phyloP scores from a whole-genome alignment of 2,329 filamentous ascomycete species.

The Orbilia brochopaga region DNA sequence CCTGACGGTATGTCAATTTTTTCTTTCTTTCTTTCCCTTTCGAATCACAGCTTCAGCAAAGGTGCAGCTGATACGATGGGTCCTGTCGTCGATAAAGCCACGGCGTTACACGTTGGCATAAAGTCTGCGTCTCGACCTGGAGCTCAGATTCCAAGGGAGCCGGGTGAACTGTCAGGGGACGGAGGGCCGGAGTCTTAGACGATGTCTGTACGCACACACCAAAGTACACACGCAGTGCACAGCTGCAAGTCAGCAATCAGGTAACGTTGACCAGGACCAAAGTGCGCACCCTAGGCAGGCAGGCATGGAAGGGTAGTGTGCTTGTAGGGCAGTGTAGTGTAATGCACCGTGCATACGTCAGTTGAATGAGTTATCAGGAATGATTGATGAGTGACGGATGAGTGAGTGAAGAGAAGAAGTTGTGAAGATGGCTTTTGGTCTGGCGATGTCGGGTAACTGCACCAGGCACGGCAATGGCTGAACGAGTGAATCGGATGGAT shows the following conservation, averaged over 20 bases:
- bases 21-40: too few relatives aligned
- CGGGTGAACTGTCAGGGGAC: conserved; percentile 29
- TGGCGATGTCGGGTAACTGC: too few relatives aligned
- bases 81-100: conserved; percentile 28
- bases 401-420: neutral
- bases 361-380: too few relatives aligned
- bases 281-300: neutral
- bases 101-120: conserved; percentile 35
- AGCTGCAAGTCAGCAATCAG: too few relatives aligned
- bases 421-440: neutral
- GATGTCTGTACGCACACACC: neutral
- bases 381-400: too few relatives aligned
- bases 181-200: neutral
- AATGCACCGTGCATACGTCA: neutral
- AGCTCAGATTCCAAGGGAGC: conserved; percentile 42
- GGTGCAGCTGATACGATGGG: conserved; percentile 38
- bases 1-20: conserved; percentile 10
- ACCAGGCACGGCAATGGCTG: too few relatives aligned
- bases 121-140: conserved; percentile 45
- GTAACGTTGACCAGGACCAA: neutral
- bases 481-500: too few relatives aligned
- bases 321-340: neutral
- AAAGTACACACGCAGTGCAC: too few relatives aligned
- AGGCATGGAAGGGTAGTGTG: neutral
- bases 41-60: conserved; percentile 31